Conservation (phyloP, 768 basidiomycete species). For the Cubamyces sp. region DNA sequence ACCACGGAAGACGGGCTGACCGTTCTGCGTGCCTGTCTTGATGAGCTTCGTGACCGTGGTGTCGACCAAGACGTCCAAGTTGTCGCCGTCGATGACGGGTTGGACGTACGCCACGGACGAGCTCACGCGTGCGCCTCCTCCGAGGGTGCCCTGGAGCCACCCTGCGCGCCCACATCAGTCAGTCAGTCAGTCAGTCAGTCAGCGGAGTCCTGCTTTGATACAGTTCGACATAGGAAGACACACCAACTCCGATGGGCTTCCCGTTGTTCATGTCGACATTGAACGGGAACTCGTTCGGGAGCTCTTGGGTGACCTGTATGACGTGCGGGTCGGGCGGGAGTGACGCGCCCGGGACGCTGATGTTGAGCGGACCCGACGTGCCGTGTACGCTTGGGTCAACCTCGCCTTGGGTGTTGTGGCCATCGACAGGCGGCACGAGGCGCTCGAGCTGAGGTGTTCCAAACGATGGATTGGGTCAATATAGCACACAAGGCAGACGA, state of each 20-base stretch:
- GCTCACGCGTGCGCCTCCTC: conserved; percentile 13
- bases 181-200: too few species aligned
- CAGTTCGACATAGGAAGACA: neutral
- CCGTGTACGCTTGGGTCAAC: conserved; percentile 32
- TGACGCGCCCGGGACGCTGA: conserved; percentile 26
- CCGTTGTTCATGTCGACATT: conserved; percentile 32
- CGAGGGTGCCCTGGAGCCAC: conserved; percentile 16
- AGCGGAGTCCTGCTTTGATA: neutral
- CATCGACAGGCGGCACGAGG: conserved; percentile 28
- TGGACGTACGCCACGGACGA: conserved; percentile 15
- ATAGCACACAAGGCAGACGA: neutral
- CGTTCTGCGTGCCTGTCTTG: neutral
- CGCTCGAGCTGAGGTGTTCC: conserved; percentile 25
- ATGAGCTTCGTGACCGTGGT: conserved; percentile 26
- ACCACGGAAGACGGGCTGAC: conserved; percentile 5
- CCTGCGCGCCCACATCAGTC: conserved; percentile 7
- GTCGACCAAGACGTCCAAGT: conserved; percentile 29
- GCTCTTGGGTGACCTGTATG: conserved; percentile 18
- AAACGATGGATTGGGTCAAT: too few species aligned
- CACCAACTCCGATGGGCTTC: conserved; percentile 31
- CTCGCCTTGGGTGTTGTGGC: conserved; percentile 30
- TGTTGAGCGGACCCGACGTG: conserved; percentile 24
- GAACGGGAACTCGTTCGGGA: conserved; percentile 31
- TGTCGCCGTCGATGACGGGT: conserved; percentile 14
- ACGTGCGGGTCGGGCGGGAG: conserved; percentile 11